phyloP scores from a whole-genome alignment of 2,329 filamentous ascomycete species.

The Claviceps sp. region DNA sequence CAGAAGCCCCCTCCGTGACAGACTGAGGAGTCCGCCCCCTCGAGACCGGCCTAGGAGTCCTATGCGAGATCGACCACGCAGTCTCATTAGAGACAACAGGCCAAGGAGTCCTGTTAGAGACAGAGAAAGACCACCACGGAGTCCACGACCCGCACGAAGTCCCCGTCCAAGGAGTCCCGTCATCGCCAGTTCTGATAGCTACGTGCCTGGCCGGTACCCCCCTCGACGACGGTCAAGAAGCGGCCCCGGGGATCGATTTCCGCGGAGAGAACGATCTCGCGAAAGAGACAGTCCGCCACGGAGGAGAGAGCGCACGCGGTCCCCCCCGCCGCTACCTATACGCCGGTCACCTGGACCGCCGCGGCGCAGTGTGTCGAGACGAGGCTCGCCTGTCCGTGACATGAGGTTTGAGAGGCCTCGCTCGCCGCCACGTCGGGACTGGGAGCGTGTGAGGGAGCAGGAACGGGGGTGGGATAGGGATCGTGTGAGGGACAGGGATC shows the following conservation, averaged over 20 bases:
- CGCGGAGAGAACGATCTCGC: constrained; percentile 27
- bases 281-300: constrained; percentile 25
- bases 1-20: not conserved
- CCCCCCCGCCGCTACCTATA: constrained; percentile 14
- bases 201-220: constrained; percentile 30
- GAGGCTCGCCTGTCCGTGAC: constrained; percentile 21
- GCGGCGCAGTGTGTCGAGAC: constrained; percentile 24
- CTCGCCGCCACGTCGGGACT: constrained; percentile 24
- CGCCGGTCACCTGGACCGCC: constrained; percentile 23
- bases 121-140: constrained; percentile 11
- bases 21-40: constrained; percentile 10
- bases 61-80: constrained; percentile 8
- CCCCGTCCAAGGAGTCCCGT: constrained; percentile 25
- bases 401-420: constrained; percentile 26
- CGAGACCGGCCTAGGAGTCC: constrained; percentile 11
- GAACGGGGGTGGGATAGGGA: constrained; percentile 20
- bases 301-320: constrained; percentile 23
- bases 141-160: constrained; percentile 23
- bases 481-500: constrained; percentile 17
- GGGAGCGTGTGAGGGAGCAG: constrained; percentile 20
- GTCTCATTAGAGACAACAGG: constrained; percentile 14
- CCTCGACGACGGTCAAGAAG: constrained; percentile 29
- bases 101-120: constrained; percentile 18
- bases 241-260: constrained; percentile 24
- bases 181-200: constrained; percentile 29